Conservation (phyloP, 805 yeast genomes). For the Wickerhamiella occidentalis region DNA sequence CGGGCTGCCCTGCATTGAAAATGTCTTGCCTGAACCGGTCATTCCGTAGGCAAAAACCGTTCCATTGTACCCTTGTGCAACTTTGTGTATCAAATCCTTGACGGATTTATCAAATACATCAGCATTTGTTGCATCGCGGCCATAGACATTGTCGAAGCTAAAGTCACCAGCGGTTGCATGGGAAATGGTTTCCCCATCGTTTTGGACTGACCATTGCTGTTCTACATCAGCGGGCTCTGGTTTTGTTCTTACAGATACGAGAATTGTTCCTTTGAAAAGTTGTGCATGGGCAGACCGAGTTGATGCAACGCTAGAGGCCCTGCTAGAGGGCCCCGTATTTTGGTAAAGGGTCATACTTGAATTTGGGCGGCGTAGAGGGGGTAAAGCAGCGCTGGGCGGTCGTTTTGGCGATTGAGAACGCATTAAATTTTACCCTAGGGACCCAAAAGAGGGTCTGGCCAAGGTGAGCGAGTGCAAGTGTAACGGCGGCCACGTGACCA, state of each 20-base stretch:
- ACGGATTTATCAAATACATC: slow-evolving; percentile 51
- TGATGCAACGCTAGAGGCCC: slow-evolving; percentile 7
- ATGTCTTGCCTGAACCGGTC: slow-evolving; percentile 90
- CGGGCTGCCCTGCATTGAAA: slow-evolving; percentile 67
- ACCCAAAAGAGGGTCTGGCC: background rate
- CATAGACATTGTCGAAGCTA: slow-evolving; percentile 68
- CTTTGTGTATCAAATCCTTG: slow-evolving; percentile 40
- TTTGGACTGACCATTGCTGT: slow-evolving; percentile 12
- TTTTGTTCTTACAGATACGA: slow-evolving; percentile 66
- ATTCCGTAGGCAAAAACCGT: slow-evolving; percentile 90
- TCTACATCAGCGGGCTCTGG: slow-evolving; percentile 32
- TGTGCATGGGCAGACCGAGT: background rate
- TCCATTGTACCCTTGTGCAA: slow-evolving; percentile 66
- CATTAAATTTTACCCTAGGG: background rate
- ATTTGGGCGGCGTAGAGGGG: slow-evolving; percentile 17
- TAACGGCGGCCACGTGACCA: slow-evolving; percentile 5
- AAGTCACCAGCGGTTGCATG: slow-evolving; percentile 43
- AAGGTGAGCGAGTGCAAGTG: background rate
- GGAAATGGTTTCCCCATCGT: slow-evolving; percentile 1
- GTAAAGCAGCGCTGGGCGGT: slow-evolving; percentile 3
- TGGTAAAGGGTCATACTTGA: slow-evolving; percentile 18
- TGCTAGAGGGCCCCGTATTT: background rate
- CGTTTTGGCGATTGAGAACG: slow-evolving; percentile 6
- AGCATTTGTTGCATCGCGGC: slow-evolving; percentile 40
- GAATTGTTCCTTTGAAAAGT: slow-evolving; percentile 53